Conservation (phyloP, 106 monocot species). For the Dactylorhiza incarnata region DNA sequence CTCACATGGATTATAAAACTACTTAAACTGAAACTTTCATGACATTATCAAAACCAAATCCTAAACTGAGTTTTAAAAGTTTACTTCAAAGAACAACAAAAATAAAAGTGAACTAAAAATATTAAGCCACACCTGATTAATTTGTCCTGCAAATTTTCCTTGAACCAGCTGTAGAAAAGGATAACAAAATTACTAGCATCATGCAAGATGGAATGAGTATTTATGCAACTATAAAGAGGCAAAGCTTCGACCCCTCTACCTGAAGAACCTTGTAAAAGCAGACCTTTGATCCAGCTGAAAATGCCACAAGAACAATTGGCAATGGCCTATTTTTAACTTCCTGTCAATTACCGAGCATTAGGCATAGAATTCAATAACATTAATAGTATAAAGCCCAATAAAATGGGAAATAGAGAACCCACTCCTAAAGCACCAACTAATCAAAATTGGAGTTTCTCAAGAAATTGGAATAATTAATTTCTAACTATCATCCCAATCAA, state of each 20-base stretch:
- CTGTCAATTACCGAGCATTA: slow-evolving; percentile 22
- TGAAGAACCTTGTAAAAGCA: slow-evolving; percentile 90
- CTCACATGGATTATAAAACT: too few relatives aligned
- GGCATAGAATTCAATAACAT: not conserved
- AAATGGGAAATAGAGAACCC: not conserved
- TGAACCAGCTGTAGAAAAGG: slow-evolving; percentile 54
- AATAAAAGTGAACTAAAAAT: not conserved
- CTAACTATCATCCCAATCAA: not conserved
- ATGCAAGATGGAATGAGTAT: not conserved
- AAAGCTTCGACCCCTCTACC: slow-evolving; percentile 25
- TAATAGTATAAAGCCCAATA: not conserved
- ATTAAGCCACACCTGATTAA: slow-evolving; percentile 30
- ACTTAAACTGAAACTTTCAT: too few relatives aligned
- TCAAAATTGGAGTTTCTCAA: not conserved
- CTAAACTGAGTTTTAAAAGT: too few relatives aligned
- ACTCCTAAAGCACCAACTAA: not conserved
- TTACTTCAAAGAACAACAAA: not conserved
- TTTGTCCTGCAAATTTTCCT: slow-evolving; percentile 58
- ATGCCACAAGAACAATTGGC: slow-evolving; percentile 66
- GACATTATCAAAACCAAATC: too few relatives aligned
- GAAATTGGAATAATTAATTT: not conserved
- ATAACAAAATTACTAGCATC: not conserved
- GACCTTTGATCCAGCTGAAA: slow-evolving; percentile 81
- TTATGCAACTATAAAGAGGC: not conserved
- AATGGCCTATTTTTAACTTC: slow-evolving; percentile 47